These are phyloP conservation scores for Penicillium cosmopolitanum DNA, from an alignment of 495 filamentous ascomycete species.

Conservation along the genomic window DNA sequence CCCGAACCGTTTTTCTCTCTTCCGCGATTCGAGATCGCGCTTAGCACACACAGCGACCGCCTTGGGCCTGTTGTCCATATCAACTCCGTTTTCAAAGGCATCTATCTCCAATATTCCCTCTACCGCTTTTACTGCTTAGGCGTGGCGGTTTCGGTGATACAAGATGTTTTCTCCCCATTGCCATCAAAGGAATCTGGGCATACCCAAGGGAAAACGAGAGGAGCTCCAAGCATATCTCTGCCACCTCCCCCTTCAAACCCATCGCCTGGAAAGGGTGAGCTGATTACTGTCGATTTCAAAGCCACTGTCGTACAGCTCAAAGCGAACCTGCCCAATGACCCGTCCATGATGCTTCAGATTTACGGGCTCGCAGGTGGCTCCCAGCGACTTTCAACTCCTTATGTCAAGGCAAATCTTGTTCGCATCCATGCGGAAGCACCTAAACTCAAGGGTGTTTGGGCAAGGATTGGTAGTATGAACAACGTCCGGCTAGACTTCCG, in stretches of 20 bases:
- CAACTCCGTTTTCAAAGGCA: conserved; percentile 74
- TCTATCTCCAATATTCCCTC: conserved; percentile 87
- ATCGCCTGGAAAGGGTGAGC: conserved; percentile 55
- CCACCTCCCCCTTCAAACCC: conserved; percentile 35
- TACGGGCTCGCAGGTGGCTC: conserved; percentile 78
- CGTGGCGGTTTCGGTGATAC: conserved; percentile 75
- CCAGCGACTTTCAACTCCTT: conserved; percentile 84
- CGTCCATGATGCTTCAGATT: conserved; percentile 86
- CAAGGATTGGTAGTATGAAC: conserved; percentile 81
- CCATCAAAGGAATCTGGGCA: conserved; percentile 20
- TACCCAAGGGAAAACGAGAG: conserved; percentile 15
- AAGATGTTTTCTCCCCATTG: conserved; percentile 68
- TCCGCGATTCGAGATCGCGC: conserved; percentile 82
- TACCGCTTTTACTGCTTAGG: conserved; percentile 92
- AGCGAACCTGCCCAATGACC: conserved; percentile 81
- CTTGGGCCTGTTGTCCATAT: conserved; percentile 87
- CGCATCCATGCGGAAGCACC: conserved; percentile 87
- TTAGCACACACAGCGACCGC: conserved; percentile 81
- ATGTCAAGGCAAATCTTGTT: conserved; percentile 71
- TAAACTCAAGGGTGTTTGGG: conserved; percentile 79
- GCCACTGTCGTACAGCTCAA: conserved; percentile 84
- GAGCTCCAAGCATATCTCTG: conserved; percentile 23
- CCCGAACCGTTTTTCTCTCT: conserved; percentile 83
- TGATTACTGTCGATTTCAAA: conserved; percentile 81
- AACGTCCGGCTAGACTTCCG: conserved; percentile 77